Evolutionary conservation across 2,329 filamentous ascomycete species (phyloP), one percentile per base, ranked within the genome.

Genomic region (Aspergillus hiratsukae): DNA sequence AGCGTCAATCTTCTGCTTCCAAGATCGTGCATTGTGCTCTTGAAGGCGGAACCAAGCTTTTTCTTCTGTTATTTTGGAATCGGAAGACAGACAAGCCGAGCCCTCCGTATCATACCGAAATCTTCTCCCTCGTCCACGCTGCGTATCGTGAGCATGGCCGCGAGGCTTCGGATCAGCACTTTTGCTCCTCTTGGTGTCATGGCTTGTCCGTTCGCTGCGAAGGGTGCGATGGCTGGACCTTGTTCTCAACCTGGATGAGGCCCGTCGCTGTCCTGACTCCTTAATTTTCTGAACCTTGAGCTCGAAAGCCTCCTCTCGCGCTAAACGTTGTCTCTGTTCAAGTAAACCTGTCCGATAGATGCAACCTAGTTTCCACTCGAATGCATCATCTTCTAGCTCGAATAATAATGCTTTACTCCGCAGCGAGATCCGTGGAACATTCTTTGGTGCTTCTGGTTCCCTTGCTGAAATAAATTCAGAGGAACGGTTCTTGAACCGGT

Each of bases 311-410:
- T 96, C 91, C 71, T 96, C 91, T 46, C 94, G 86, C 4, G 93
- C 92, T 54, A 96, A 78, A 21, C 94, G 84, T 72, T 97, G 94
- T 69, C 88, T 87, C 73, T 97, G 93, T 72, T 99, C 94, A 54
- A 92, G 79, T 21, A 93, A 81, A 0, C 95, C 94, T 48, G 90
- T 85, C 31, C 93, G 87, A 72, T 97, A 99, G 52, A 99, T 99
- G 68, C 91, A 87, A 17, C 92, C 91, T 9, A 99, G 79, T 70
- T 97, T 97, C 90, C 92, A 99, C 72, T 99, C 94, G 67, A 99
- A 99, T 0, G 90, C 88, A 51, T 94, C 93, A 70, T 99, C 94
- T 74, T 99, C 94, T 37, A 99, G 80, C 68, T 97, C 93, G 57
- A 99, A 93, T 2, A 96, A 76, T 25, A 99, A 80, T 4, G 89